Conservation (phyloP, 2,329 filamentous ascomycete genomes). For the Monosporascus sp. region DNA sequence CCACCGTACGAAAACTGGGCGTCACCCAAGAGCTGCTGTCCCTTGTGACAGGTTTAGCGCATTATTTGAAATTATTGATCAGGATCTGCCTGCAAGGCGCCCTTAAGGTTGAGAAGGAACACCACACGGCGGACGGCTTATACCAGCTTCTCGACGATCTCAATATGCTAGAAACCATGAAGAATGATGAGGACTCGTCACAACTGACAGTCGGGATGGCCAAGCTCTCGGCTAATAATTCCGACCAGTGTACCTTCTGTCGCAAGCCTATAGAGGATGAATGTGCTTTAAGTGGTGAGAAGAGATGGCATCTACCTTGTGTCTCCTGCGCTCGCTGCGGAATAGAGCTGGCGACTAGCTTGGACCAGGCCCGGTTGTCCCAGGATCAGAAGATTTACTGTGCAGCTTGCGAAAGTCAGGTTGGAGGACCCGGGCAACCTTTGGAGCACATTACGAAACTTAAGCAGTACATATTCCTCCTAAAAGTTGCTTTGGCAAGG, state of each 20-base stretch:
- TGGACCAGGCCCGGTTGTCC: constrained; percentile 68
- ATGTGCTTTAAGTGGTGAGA: constrained; percentile 69
- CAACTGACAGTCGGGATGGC: constrained; percentile 62
- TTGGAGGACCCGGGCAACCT: constrained; percentile 43
- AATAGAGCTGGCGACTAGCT: constrained; percentile 60
- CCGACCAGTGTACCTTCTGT: constrained; percentile 80
- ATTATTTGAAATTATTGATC: constrained; percentile 96
- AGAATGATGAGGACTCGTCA: constrained; percentile 63
- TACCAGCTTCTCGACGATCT: constrained; percentile 81
- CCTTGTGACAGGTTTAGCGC: constrained; percentile 88
- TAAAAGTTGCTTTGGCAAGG: constrained; percentile 85
- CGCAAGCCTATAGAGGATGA: constrained; percentile 90
- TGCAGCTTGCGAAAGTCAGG: constrained; percentile 55
- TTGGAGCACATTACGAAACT: constrained; percentile 79
- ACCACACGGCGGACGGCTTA: constrained; percentile 66
- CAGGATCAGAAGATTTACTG: constrained; percentile 69
- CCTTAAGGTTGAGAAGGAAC: constrained; percentile 84
- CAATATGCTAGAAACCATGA: constrained; percentile 72
- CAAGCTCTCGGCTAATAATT: constrained; percentile 66
- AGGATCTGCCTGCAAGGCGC: constrained; percentile 94
- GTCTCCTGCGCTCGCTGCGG: constrained; percentile 65
- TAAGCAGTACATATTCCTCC: constrained; percentile 88
- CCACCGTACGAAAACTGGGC: constrained; percentile 80
- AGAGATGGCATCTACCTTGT: constrained; percentile 80
- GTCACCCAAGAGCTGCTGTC: constrained; percentile 98